Evolutionary conservation across 2,329 filamentous ascomycete species (phyloP).

Genomic region (Aquanectria penicillioides): DNA sequence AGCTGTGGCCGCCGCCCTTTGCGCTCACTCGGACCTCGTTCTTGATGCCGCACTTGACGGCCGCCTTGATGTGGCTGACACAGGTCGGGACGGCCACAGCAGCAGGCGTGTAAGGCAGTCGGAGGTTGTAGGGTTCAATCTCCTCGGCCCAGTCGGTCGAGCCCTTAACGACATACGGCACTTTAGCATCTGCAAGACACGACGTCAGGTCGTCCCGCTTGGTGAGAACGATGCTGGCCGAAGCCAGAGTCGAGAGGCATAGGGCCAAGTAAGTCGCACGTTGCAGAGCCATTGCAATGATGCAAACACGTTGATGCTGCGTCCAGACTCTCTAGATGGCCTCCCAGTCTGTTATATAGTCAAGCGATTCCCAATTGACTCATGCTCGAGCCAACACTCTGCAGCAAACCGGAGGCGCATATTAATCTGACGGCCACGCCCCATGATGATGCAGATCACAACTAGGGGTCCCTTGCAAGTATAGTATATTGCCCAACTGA

Average conservation of each 20-base stretch:
- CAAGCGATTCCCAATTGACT: too few species aligned
- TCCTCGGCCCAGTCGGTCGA: constrained; percentile 46
- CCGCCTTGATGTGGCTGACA: constrained; percentile 52
- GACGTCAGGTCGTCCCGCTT: constrained; percentile 28
- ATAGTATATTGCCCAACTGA: too few species aligned
- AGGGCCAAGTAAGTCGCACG: constrained; percentile 13
- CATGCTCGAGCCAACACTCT: too few species aligned
- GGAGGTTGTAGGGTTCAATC: constrained; percentile 46
- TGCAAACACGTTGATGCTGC: not conserved
- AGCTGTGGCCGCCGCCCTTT: constrained; percentile 63
- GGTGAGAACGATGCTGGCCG: constrained; percentile 1
- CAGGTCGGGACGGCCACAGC: constrained; percentile 46
- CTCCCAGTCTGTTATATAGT: too few species aligned
- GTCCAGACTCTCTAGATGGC: too few species aligned
- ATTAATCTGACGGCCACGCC: too few species aligned
- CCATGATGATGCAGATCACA: not conserved
- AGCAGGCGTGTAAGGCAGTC: constrained; percentile 43
- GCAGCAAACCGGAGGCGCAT: too few species aligned
- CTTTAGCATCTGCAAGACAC: constrained; percentile 38
- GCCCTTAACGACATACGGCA: constrained; percentile 31
- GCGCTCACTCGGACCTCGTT: constrained; percentile 58
- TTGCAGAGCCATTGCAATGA: constrained; percentile 4
- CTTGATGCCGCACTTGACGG: constrained; percentile 56
- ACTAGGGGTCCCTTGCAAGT: not conserved
- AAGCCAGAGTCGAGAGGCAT: not conserved